Conservation (phyloP, 305 asterid genomes). For the Euphrasia arctica region DNA sequence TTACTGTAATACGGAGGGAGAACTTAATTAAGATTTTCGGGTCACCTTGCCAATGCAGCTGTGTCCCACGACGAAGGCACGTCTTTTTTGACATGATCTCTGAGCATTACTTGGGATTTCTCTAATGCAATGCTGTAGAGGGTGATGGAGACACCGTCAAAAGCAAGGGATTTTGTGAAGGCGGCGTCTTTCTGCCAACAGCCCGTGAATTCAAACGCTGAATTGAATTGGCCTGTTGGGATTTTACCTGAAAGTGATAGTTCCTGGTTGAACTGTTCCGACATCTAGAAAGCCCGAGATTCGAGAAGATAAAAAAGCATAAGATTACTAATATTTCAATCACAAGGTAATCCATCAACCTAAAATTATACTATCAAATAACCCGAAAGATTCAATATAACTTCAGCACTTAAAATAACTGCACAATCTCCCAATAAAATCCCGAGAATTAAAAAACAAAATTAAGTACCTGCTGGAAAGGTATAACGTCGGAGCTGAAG, state of each 20-base stretch:
- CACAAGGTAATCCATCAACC: slow-evolving; percentile 5
- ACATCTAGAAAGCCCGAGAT: slow-evolving; percentile 48
- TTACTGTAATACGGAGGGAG: background rate
- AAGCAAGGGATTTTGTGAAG: slow-evolving; percentile 71
- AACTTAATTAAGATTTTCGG: background rate
- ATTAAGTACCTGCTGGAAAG: slow-evolving; percentile 66
- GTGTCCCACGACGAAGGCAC: slow-evolving; percentile 91
- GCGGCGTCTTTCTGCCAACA: slow-evolving; percentile 91
- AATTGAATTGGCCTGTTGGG: slow-evolving; percentile 79
- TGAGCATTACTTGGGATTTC: slow-evolving; percentile 60
- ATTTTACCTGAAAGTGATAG: slow-evolving; percentile 70
- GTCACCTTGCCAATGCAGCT: slow-evolving; percentile 74
- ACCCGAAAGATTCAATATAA: slow-evolving; percentile 7
- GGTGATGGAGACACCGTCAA: slow-evolving; percentile 69
- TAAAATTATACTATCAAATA: background rate
- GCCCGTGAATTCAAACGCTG: slow-evolving; percentile 76
- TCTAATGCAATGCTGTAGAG: slow-evolving; percentile 76
- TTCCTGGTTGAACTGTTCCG: slow-evolving; percentile 90
- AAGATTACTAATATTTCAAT: slow-evolving; percentile 14
- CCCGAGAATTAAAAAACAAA: background rate
- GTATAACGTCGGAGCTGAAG: slow-evolving; percentile 59
- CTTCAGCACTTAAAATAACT: background rate
- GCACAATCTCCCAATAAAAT: background rate
- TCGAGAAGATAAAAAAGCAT: background rate
- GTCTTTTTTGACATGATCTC: slow-evolving; percentile 67